Conservation (phyloP, 2,329 filamentous ascomycete genomes). For the Colletotrichum ledebouriae region DNA sequence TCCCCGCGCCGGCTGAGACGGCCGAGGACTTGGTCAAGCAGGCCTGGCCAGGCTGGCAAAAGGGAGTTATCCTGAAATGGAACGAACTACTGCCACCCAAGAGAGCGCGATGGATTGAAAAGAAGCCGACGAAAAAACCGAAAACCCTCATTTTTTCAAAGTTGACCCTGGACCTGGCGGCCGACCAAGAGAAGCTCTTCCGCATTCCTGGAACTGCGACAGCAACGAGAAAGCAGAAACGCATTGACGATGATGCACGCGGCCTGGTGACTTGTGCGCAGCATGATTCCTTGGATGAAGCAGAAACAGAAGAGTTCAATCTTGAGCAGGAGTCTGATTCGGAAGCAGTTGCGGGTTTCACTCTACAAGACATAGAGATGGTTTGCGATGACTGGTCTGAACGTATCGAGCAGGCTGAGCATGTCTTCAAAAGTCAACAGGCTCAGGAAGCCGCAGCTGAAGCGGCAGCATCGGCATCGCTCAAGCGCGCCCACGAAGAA, state of each 20-base stretch:
- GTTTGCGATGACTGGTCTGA: slow-evolving; percentile 89
- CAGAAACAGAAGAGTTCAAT: slow-evolving; percentile 58
- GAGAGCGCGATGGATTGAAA: slow-evolving; percentile 81
- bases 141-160: slow-evolving; percentile 90
- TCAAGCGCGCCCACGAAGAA: slow-evolving; percentile 43
- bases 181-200: slow-evolving; percentile 89
- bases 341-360: slow-evolving; percentile 80
- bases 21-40: slow-evolving; percentile 82
- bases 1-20: slow-evolving; percentile 79
- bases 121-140: slow-evolving; percentile 82
- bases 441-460: slow-evolving; percentile 48
- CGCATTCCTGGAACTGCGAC: slow-evolving; percentile 75
- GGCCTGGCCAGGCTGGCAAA: slow-evolving; percentile 85
- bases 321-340: slow-evolving; percentile 66
- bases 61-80: slow-evolving; percentile 81
- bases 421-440: slow-evolving; percentile 50
- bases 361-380: slow-evolving; percentile 84
- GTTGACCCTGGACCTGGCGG: slow-evolving; percentile 85
- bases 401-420: slow-evolving; percentile 65
- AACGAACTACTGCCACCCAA: slow-evolving; percentile 87
- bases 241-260: slow-evolving; percentile 64
- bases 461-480: slow-evolving; percentile 43
- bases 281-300: slow-evolving; percentile 58
- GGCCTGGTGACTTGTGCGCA: slow-evolving; percentile 60
- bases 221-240: slow-evolving; percentile 66